A percentile compares a stretch with the other conserved stretches of the same genome.
These are phyloP conservation scores for Corylus avellana DNA, from an alignment of 306 rosid genomes.

Conservation along the genomic window DNA sequence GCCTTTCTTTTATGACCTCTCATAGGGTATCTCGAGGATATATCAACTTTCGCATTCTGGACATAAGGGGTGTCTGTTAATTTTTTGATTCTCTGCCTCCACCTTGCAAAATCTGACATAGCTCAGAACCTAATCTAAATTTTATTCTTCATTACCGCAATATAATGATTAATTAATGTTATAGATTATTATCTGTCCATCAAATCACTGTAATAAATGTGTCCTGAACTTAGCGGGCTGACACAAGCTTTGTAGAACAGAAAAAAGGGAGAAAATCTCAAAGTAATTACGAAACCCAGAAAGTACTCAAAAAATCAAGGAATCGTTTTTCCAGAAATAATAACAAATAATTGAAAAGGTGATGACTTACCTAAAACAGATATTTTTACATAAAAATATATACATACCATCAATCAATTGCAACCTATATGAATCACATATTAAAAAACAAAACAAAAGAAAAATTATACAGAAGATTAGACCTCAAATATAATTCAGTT, in stretches of 20 bases:
- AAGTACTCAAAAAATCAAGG: not conserved
- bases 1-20: no score
- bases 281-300: not conserved
- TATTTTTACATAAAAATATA: not conserved
- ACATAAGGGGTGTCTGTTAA: no score
- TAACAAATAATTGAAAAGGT: not conserved
- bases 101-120: not conserved
- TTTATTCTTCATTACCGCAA: not conserved
- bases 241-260: not conserved
- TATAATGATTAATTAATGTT: not conserved
- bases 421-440: conserved; percentile 1
- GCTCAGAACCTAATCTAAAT: conserved; percentile 1
- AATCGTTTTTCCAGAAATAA: not conserved
- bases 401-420: not conserved
- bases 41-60: no score
- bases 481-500: conserved; percentile 11
- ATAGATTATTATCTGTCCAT: not conserved
- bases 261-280: not conserved
- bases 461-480: conserved; percentile 16
- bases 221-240: not conserved
- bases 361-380: not conserved
- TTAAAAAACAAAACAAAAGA: not conserved
- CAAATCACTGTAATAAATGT: not conserved
- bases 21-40: no score
- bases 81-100: no score